These are phyloP conservation scores for Solanum megistacrolobum DNA, from an alignment of 257 asterid genomes.

Conservation along the genomic window DNA sequence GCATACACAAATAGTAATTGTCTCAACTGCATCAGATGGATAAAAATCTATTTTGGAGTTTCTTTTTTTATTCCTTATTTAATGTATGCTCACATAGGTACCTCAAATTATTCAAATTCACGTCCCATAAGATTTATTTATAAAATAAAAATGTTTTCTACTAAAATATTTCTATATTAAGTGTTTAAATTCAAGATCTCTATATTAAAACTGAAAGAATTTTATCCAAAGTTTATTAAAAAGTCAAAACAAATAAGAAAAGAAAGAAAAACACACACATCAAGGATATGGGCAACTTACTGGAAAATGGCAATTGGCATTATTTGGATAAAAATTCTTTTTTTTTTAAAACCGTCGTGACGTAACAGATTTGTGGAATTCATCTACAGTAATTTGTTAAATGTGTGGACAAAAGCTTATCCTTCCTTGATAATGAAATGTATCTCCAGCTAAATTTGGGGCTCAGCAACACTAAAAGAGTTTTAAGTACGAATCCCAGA, in stretches of 20 bases:
- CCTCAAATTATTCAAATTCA: not conserved
- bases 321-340: not conserved
- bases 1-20: not conserved
- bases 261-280: not conserved
- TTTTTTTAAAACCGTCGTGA: not conserved
- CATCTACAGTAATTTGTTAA: not conserved
- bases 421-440: too few species aligned
- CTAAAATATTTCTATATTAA: too few species aligned
- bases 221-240: not conserved
- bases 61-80: too few species aligned
- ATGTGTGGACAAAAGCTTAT: not conserved
- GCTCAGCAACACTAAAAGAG: too few species aligned
- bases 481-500: too few species aligned
- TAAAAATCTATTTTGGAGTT: not conserved
- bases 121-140: too few species aligned
- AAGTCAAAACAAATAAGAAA: not conserved
- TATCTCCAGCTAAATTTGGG: rapidly evolving
- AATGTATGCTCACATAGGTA: not conserved
- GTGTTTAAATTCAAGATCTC: too few species aligned
- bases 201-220: too few species aligned
- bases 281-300: not conserved
- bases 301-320: not conserved
- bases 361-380: not conserved
- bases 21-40: not conserved
- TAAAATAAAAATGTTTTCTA: too few species aligned